phyloP scores from a whole-genome alignment of 2,329 filamentous ascomycete species.

The Parasarocladium wereldwijsianum region DNA sequence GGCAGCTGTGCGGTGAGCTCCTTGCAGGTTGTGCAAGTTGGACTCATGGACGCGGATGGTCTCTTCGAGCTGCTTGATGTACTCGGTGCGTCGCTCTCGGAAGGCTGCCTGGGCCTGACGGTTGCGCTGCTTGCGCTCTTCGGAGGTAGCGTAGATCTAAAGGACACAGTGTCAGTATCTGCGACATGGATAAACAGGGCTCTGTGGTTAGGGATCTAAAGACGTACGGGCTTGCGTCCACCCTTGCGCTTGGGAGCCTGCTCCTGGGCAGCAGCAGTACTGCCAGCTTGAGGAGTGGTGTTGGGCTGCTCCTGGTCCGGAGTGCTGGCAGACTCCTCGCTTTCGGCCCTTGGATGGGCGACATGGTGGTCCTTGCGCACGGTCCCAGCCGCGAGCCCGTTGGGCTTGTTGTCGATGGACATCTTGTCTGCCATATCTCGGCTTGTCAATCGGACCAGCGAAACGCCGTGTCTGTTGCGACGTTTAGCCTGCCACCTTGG shows the following conservation, averaged over 20 bases:
- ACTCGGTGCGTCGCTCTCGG: constrained; percentile 90
- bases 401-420: constrained; percentile 48
- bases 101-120: constrained; percentile 95
- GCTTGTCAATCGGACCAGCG: constrained; percentile 8
- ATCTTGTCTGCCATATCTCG: constrained; percentile 50
- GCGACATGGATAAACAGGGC: neutral
- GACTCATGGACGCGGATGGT: constrained; percentile 96
- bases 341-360: constrained; percentile 36
- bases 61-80: constrained; percentile 97
- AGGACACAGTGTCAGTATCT: constrained; percentile 7
- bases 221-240: constrained; percentile 87
- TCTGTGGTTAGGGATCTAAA: constrained; percentile 4
- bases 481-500: neutral
- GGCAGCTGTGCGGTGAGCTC: constrained; percentile 83
- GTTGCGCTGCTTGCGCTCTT: constrained; percentile 96
- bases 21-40: constrained; percentile 79
- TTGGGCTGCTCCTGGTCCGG: constrained; percentile 37
- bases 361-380: constrained; percentile 12
- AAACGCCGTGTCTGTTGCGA: constrained; percentile 8
- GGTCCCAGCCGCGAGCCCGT: constrained; percentile 11
- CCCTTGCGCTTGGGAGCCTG: constrained; percentile 83
- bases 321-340: constrained; percentile 47
- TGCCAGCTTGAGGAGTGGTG: constrained; percentile 7
- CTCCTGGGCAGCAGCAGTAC: constrained; percentile 28
- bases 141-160: constrained; percentile 95